Base-by-base conservation (phyloP, 257 asterid species). In the Petrea volubilis region DNA sequence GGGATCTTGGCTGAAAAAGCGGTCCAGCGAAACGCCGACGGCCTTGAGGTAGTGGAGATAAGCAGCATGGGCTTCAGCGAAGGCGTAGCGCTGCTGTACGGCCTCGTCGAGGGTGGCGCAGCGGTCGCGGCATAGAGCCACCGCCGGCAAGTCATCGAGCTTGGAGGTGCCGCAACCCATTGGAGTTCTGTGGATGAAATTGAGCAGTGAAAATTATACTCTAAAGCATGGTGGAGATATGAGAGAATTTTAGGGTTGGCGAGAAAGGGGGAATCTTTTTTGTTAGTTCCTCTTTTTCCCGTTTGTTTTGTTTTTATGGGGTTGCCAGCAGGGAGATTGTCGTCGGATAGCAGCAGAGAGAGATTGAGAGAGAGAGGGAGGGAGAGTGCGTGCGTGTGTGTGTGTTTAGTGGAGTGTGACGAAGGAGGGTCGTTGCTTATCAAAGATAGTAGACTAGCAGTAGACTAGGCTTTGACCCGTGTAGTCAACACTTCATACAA, bases 101-200 rank as follows among this genome's bases (percentile, higher is more conserved):
- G 96, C 96, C 53, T 83, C 78, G 68, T 89, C 94, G 2, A 89
- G 83, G 67, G 75, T 82, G 33, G 62, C 41, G 50, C 96, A 87
- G 13, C 94, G 92, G 43, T 89, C 87, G 6, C 90, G 85, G 77
- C 96, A 89, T 13, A 89, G 65, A 2, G 81, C 76, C 21, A 89
- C 89, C 33, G 94, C 91, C 70, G 94, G 96, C 36, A 74, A 71
- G 57, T 87, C 94, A 50, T 89, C 91, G 36, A 82, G 88, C 84
- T 85, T 89, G 14, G 96, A 89, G 71, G 71, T 74, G 53, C 81
- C 71, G 36, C 93, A 89, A 23, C 95, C 91, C 89, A 81, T 85
- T 23, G 13, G 36, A 28, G 36, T 5, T 33, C 9, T 0, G 8
- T 20, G 9, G 4, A 0, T 14, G 2, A 8, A 40, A 20, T 49